Conservation (phyloP, 495 filamentous ascomycete species). For the Letharia columbiana region DNA sequence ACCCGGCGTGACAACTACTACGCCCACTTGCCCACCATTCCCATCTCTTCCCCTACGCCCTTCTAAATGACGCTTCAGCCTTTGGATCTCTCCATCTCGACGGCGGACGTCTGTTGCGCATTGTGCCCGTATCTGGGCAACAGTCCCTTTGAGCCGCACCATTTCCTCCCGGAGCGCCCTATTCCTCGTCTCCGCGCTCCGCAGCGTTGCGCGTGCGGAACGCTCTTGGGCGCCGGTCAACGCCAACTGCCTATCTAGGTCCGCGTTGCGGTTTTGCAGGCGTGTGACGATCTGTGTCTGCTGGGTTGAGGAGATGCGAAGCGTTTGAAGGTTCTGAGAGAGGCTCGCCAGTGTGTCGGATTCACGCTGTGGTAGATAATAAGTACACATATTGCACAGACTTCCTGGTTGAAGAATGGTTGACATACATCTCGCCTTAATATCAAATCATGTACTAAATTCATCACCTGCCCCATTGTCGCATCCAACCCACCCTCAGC, state of each 20-base stretch:
- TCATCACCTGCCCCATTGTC: constrained; percentile 81
- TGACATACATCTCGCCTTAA: constrained; percentile 65
- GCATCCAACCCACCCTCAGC: constrained; percentile 53
- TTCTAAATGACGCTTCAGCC: constrained; percentile 74
- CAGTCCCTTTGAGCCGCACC: constrained; percentile 60
- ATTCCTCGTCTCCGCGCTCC: constrained; percentile 59
- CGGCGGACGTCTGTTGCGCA: constrained; percentile 91
- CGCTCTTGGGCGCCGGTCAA: constrained; percentile 66
- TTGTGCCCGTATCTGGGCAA: constrained; percentile 73
- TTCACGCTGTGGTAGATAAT: constrained; percentile 58
- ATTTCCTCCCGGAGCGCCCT: constrained; percentile 72
- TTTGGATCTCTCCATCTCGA: constrained; percentile 78
- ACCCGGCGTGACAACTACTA: constrained; percentile 41
- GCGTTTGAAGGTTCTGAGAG: constrained; percentile 64
- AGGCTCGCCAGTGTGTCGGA: constrained; percentile 74
- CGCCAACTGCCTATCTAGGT: constrained; percentile 65
- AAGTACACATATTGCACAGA: neutral
- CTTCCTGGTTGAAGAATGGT: no score
- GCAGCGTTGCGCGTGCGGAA: constrained; percentile 56
- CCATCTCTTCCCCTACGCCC: constrained; percentile 47
- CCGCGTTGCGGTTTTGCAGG: constrained; percentile 60
- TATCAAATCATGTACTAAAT: constrained; percentile 86
- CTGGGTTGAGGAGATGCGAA: constrained; percentile 62
- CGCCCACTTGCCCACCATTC: constrained; percentile 29
- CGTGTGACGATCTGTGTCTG: constrained; percentile 55